Conservation (phyloP, 495 filamentous ascomycete species). For the Trichoderma orchidacearum region DNA sequence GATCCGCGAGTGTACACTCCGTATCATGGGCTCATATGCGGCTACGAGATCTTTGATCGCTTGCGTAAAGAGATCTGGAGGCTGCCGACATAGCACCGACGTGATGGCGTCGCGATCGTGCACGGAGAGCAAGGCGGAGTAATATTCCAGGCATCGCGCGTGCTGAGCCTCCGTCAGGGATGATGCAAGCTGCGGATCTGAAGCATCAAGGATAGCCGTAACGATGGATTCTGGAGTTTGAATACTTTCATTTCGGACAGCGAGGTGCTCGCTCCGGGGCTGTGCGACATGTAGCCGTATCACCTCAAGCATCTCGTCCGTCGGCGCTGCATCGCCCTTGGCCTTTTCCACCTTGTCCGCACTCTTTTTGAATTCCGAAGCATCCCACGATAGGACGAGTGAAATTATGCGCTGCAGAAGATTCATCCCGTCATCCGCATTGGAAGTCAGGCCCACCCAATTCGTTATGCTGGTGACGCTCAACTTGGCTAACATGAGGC, state of each 20-base stretch:
- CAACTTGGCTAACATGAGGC: constrained; percentile 49
- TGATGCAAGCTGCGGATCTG: constrained; percentile 10
- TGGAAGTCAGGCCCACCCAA: constrained; percentile 48
- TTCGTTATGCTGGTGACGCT: constrained; percentile 47
- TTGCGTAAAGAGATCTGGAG: constrained; percentile 46
- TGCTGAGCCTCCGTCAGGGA: constrained; percentile 37
- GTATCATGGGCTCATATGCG: constrained; percentile 54
- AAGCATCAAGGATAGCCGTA: constrained; percentile 29
- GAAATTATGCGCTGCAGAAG: constrained; percentile 53
- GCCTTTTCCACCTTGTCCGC: constrained; percentile 37
- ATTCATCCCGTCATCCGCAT: constrained; percentile 54
- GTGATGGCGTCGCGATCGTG: constrained; percentile 48
- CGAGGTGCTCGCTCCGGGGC: constrained; percentile 33
- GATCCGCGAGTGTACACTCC: constrained; percentile 45
- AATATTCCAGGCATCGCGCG: constrained; percentile 41
- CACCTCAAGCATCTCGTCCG: constrained; percentile 31
- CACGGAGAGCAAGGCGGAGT: constrained; percentile 40
- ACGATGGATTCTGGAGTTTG: constrained; percentile 31
- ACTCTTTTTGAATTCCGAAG: constrained; percentile 38
- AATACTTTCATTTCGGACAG: constrained; percentile 23
- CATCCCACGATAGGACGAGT: constrained; percentile 47
- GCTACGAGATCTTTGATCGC: constrained; percentile 39
- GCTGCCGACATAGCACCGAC: constrained; percentile 38
- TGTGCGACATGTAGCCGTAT: constrained; percentile 34
- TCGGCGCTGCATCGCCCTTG: constrained; percentile 22